Evolutionary conservation across 805 yeast genomes (phyloP), one percentile per base, ranked within the genome.

Genomic region (Kodamaea lidongshanica): DNA sequence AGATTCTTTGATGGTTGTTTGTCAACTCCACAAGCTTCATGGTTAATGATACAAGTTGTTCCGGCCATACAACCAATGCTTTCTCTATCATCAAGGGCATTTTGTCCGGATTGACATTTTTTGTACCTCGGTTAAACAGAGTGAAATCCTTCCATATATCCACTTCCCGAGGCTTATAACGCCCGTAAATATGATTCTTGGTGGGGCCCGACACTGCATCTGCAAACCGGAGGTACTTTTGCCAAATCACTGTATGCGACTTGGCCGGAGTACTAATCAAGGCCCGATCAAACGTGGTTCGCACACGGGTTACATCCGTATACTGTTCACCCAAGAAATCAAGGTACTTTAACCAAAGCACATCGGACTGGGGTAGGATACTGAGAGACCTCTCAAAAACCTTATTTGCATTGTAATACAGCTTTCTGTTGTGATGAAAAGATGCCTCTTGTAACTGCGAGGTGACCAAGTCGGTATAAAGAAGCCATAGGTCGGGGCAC

Each of bases 401-500:
- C 9, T 38, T 31, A 39, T 65, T 60, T n/a, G 70, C 61, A 9
- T 44, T 38, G 6, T 20, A 32, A 35, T 56, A 67, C 36, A 62
- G 66, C 3, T 37, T 33, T 12, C 33, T 41, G 36, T 53, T 42
- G 27, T 46, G 42, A 19, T 50, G 41, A 4, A 58, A 57, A 38
- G 52, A 48, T 12, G 58, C 33, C 2, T 39, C 38, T 7, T 43
- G 30, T 5, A 61, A 41, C 9, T 54, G 38, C 3, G 48, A 50
- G 0, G 60, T 38, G 15, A 78, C 48, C 15, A 68, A 39, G 13
- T 64, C 65, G 14, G 76, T 39, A 40, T 74, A 76, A 7, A 50
- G 23, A 33, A 54, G 52, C 86, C 86, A 79, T 14, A 80, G 44
- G 39, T 71, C 67, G 38, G 66, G 66, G 3, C 76, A 70, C 29